Conservation (phyloP, 148 eudicot genomes). For the Chenopodium suecicum region DNA sequence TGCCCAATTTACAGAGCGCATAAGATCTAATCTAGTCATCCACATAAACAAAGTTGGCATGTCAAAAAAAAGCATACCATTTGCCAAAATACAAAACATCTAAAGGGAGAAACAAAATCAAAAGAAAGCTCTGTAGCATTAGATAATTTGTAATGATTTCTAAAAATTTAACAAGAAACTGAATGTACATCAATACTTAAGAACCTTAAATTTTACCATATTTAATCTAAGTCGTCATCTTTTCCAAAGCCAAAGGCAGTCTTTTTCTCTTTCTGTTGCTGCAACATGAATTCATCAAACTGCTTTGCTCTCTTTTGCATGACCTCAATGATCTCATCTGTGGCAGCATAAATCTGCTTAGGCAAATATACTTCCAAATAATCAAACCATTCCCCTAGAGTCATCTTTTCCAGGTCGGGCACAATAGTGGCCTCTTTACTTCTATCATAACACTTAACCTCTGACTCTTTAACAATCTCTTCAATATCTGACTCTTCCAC, state of each 20-base stretch:
- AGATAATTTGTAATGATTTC: too few relatives aligned
- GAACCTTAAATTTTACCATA: background rate
- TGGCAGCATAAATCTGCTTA: constrained; percentile 44
- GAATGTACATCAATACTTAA: background rate
- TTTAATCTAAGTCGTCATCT: background rate
- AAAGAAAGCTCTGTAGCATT: too few relatives aligned
- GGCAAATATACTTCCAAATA: constrained; percentile 60
- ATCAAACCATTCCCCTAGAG: constrained; percentile 72
- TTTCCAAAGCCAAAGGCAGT: constrained; percentile 22
- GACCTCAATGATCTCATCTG: constrained; percentile 51
- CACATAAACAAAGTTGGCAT: too few relatives aligned
- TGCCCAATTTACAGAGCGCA: too few relatives aligned
- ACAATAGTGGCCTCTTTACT: constrained; percentile 18
- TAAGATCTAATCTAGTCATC: too few relatives aligned
- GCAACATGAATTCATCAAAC: constrained; percentile 54
- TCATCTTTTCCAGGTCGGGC: constrained; percentile 65
- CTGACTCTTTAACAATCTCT: constrained; percentile 11
- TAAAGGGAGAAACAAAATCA: too few relatives aligned
- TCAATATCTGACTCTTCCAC: constrained; percentile 9
- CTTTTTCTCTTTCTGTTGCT: constrained; percentile 44
- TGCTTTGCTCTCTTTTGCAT: constrained; percentile 51
- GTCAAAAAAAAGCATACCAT: too few relatives aligned
- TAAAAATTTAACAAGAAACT: background rate
- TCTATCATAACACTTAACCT: background rate
- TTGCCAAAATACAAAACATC: too few relatives aligned